Conservation (phyloP, 306 rosid genomes). For the Trifolium repens region DNA sequence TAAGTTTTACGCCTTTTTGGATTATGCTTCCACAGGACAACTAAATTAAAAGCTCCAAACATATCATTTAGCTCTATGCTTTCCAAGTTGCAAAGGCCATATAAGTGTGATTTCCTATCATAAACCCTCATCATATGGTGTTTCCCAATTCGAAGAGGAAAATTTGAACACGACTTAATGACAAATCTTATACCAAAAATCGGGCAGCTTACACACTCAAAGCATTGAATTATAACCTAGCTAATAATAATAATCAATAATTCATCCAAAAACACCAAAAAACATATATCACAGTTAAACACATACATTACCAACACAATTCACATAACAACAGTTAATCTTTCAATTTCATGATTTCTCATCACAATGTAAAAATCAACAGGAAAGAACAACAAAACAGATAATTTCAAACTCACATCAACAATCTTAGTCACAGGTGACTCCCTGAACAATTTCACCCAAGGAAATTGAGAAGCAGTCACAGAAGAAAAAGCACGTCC, state of each 20-base stretch:
- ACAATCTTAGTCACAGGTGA: slow-evolving; percentile 75
- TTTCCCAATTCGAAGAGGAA: background rate
- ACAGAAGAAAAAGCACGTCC: slow-evolving; percentile 85
- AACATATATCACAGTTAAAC: slow-evolving; percentile 27
- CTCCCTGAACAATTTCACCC: slow-evolving; percentile 85
- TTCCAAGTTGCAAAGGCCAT: background rate
- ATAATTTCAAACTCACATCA: slow-evolving; percentile 70
- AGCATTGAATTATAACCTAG: slow-evolving; percentile 4
- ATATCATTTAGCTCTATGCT: background rate
- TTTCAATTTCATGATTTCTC: slow-evolving; percentile 6
- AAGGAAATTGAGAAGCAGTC: slow-evolving; percentile 85
- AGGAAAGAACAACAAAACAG: background rate
- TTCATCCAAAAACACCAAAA: slow-evolving; percentile 24
- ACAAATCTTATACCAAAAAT: slow-evolving; percentile 18
- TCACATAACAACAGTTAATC: slow-evolving; percentile 13
- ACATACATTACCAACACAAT: slow-evolving; percentile 12
- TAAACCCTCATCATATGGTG: background rate
- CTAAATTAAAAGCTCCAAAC: background rate
- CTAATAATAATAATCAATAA: background rate
- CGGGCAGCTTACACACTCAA: background rate
- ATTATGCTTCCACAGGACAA: background rate
- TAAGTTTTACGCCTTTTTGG: background rate
- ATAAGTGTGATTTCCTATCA: background rate
- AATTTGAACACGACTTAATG: background rate
- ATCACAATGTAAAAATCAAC: background rate